phyloP scores from a whole-genome alignment of 768 basidiomycete genomes.

The Podaxis carcinomalis region DNA sequence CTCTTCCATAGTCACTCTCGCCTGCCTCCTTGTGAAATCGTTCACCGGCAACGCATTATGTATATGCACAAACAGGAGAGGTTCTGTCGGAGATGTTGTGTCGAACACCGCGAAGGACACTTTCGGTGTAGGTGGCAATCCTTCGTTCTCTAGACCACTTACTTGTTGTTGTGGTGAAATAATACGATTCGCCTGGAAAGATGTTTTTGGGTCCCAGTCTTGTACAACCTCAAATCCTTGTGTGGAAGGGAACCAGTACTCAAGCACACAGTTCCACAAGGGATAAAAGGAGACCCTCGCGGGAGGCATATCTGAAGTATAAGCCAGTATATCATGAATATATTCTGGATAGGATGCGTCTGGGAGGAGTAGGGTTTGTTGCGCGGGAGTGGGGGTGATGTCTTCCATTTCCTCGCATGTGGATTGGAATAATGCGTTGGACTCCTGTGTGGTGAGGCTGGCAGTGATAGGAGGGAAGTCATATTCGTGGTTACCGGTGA shows the following conservation, averaged over 20 bases:
- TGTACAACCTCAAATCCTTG: background rate
- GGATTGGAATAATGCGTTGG: background rate
- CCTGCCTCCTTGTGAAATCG: background rate
- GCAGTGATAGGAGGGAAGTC: background rate
- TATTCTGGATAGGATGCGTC: constrained; percentile 3
- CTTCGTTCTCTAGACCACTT: background rate
- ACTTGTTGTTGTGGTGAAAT: background rate
- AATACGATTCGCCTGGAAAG: background rate
- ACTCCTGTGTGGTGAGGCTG: background rate
- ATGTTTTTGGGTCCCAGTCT: constrained; percentile 2
- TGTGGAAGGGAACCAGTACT: constrained; percentile 8
- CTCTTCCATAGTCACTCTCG: background rate
- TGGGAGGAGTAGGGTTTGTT: background rate
- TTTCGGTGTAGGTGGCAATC: background rate
- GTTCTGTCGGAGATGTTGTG: background rate
- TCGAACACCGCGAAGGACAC: constrained; percentile 3
- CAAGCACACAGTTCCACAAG: background rate
- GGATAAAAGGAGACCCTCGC: background rate
- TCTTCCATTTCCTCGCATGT: background rate
- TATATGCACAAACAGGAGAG: constrained; percentile 1
- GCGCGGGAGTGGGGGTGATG: background rate
- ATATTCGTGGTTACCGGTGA: background rate
- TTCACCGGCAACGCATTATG: background rate
- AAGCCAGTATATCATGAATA: constrained; percentile 1
- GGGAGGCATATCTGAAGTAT: background rate